Base-by-base conservation (phyloP, 2,329 filamentous ascomycete species). In the Gaeumannomyces sp. region DNA sequence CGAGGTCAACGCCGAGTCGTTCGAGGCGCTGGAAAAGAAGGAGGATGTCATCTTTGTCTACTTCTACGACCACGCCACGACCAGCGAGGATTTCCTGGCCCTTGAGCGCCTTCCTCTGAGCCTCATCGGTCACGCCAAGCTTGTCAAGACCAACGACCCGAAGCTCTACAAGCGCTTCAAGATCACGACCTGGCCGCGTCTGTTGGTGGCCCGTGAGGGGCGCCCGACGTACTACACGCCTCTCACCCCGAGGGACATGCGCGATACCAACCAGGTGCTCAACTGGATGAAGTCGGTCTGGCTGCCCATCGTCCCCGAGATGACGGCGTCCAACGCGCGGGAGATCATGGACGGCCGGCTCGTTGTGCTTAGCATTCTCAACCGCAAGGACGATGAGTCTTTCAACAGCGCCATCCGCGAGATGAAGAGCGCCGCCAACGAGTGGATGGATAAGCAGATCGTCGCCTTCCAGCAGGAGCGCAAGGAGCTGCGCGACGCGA, bases 391-490 rank as follows among this genome's bases (percentile, higher is more conserved):
- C 66, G 81, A 89, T 53, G 91, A 94, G 65, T 88, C 92, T 50
- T 97, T 97, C 75, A 79, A 86, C 62, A 83, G 84, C 65, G 90
- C 91, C 31, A 90, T 91, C 75, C 88, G 90, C 45, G 96, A 99
- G 78, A 88, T 99, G 78, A 98, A 98, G 84, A 94, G 90, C 69
- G 95, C 95, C 1, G 95, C 95, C 11, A 85, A 93, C 67, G 95
- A 98, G 76, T 99, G 95, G 93, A 97, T 98, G 85, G 94, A 98
- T 76, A 95, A 96, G 79, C 92, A 97, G 77, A 90, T 92, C 25
- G 89, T 94, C 70, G 84, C 92, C 56, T 97, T 97, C 82, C 92
- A 97, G 75, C 86, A 96, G 22, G 94, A 98, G 77, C 85, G 94
- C 65, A 92, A 97, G 79, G 95, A 97, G 76, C 83, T 97, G 61